These are phyloP conservation scores for Hibiscus syriacus DNA, from an alignment of 345 rosid species.

Conservation along the genomic window DNA sequence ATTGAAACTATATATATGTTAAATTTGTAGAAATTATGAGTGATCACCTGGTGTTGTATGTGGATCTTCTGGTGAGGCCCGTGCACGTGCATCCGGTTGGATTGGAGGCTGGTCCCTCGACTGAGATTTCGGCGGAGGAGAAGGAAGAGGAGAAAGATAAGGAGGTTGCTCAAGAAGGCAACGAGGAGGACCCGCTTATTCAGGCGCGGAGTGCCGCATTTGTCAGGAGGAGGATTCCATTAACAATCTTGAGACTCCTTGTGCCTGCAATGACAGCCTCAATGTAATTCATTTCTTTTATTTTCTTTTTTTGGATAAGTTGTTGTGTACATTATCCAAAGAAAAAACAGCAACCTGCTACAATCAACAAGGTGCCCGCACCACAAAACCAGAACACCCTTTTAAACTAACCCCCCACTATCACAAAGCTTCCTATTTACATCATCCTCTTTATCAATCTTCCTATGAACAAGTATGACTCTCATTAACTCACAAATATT, in stretches of 20 bases:
- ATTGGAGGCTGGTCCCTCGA: conserved; percentile 20
- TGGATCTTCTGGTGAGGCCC: conserved; percentile 47
- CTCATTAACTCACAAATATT: too few relatives aligned
- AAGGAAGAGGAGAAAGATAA: conserved; percentile 18
- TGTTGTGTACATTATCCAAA: too few relatives aligned
- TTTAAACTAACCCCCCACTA: too few relatives aligned
- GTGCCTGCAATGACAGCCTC: conserved; percentile 82
- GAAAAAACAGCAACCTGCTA: too few relatives aligned
- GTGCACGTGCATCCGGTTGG: conserved; percentile 17
- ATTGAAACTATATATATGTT: neutral
- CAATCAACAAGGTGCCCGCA: too few relatives aligned
- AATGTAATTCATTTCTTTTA: conserved; percentile 37
- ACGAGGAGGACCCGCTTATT: conserved; percentile 55
- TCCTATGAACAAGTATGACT: too few relatives aligned
- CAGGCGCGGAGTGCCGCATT: conserved; percentile 78
- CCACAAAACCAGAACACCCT: too few relatives aligned
- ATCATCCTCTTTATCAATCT: too few relatives aligned
- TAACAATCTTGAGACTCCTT: conserved; percentile 69
- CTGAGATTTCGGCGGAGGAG: conserved; percentile 13
- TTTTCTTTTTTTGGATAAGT: too few relatives aligned
- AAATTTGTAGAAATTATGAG: conserved; percentile 36
- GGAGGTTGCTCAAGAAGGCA: conserved; percentile 18
- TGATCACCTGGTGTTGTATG: conserved; percentile 55
- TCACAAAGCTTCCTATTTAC: too few relatives aligned
- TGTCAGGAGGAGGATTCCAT: conserved; percentile 84